Evolutionary conservation across 495 filamentous ascomycete genomes (phyloP), one percentile per base, ranked within the genome.

Genomic region (Diplogelasinospora grovesii): DNA sequence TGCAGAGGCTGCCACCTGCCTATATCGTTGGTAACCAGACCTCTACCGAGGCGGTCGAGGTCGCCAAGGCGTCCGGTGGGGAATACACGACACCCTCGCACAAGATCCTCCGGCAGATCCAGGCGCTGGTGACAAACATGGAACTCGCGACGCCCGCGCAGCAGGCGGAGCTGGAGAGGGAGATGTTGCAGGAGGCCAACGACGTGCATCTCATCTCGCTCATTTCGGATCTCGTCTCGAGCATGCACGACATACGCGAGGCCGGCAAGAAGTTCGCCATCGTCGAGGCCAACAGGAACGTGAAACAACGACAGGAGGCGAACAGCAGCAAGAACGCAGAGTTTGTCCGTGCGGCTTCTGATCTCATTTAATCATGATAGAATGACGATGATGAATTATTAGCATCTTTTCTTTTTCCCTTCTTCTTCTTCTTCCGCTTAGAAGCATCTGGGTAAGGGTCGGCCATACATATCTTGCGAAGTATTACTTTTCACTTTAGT

Each of bases 121-220:
- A 82, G 55, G 75, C 78, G 0, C 69, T 85, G 14, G 69, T 82
- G 31, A 71, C 73, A 48, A 72, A 79, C 50, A 60, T 88, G 50
- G 70, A 71, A 46, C 63, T 80, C 39, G 56, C 86, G 53, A 65
- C 73, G 45, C 69, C 79, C 1, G 63, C 71, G 2, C 68, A 82
- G 39, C 60, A 59, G 5, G 49, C 63, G 21, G 66, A 69, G 0
- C 80, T 80, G 31, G 58, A 74, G 31, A 61, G 63, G 33, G 81
- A 84, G 54, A 68, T 78, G 10, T 52, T 76, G 21, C 72, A 79
- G 3, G 83, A 92, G 61, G 70, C 75, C 39, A 86, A 85, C 46
- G 86, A 95, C 46, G 87, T 94, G 25, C 68, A 78, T 28, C 69
- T 95, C 0, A 72, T 89, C 34, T 70, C 75, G 6, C 58, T 96